These are phyloP conservation scores for Berberis thunbergii DNA, from an alignment of 164 flowering plant species.

Conservation along the genomic window DNA sequence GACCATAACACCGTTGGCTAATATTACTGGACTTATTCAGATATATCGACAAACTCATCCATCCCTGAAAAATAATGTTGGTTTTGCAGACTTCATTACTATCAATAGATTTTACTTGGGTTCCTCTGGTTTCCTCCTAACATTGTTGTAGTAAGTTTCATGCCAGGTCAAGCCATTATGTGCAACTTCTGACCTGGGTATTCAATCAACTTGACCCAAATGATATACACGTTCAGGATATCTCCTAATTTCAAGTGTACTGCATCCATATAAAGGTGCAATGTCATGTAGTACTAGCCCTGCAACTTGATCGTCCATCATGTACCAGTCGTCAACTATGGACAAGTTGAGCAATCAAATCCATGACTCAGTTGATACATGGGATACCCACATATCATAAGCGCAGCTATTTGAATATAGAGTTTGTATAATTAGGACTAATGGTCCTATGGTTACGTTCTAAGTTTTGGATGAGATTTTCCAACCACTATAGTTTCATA, in stretches of 20 bases:
- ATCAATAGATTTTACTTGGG: no score
- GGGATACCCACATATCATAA: not conserved
- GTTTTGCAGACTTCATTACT: no score
- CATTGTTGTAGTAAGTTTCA: no score
- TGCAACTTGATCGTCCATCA: not conserved
- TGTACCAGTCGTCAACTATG: conserved; percentile 3
- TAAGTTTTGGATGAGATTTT: no score
- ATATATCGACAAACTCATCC: no score
- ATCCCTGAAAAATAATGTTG: no score
- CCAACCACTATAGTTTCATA: no score
- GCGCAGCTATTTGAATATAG: not conserved
- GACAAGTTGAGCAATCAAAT: conserved; percentile 31
- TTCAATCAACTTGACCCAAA: not conserved
- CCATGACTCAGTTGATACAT: not conserved
- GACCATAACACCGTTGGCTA: no score
- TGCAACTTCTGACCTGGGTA: not conserved
- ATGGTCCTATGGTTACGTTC: no score
- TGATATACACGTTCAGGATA: not conserved
- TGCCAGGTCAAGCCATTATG: not conserved
- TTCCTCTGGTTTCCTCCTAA: no score
- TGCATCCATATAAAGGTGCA: not conserved
- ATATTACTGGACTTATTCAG: no score
- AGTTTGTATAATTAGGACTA: not conserved
- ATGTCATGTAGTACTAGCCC: not conserved
- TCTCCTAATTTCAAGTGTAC: not conserved